Percentiles rank a stretch among this genome's conserved stretches.
These are phyloP conservation scores for Saccharomycopsis sp. DNA, from an alignment of 805 yeast genomes.

Conservation along the genomic window DNA sequence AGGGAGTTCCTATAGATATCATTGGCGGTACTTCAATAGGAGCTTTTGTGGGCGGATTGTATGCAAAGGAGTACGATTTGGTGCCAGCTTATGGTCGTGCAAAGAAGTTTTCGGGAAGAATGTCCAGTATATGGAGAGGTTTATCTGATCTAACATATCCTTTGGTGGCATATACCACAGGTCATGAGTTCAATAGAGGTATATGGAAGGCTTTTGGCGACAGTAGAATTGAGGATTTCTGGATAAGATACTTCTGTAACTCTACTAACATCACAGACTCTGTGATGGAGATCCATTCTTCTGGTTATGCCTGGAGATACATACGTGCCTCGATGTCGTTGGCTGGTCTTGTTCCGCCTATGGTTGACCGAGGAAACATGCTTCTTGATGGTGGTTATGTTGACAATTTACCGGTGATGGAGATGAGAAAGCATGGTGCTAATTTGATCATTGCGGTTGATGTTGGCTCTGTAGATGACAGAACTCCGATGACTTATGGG, in stretches of 20 bases:
- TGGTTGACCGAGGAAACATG: conserved; percentile 86
- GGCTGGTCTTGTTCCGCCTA: conserved; percentile 88
- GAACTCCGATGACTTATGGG: conserved; percentile 85
- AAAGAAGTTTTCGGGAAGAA: conserved; percentile 76
- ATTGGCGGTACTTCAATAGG: conserved; percentile 98
- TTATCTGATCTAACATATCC: conserved; percentile 85
- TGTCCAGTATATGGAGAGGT: conserved; percentile 82
- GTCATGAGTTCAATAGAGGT: conserved; percentile 95
- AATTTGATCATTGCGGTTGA: conserved; percentile 85
- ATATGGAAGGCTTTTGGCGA: conserved; percentile 96
- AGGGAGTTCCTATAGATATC: conserved; percentile 88
- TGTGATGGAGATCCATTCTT: conserved; percentile 86
- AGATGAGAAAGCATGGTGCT: conserved; percentile 88
- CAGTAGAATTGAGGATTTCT: conserved; percentile 88
- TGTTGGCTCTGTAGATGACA: conserved; percentile 91
- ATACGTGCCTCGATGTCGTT: conserved; percentile 94
- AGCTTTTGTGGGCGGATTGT: conserved; percentile 89
- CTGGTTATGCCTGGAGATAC: conserved; percentile 93
- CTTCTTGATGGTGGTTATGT: conserved; percentile 93
- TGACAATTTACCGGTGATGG: conserved; percentile 86
- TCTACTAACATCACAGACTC: conserved; percentile 94
- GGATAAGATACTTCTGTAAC: conserved; percentile 84
- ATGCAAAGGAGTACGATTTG: conserved; percentile 85
- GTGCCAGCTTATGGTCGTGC: conserved; percentile 89
- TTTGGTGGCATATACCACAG: conserved; percentile 89